A percentile compares a stretch with the other conserved stretches of the same genome.
phyloP scores from a whole-genome alignment of 2,329 filamentous ascomycete genomes.

The Sporothrix schenckii region DNA sequence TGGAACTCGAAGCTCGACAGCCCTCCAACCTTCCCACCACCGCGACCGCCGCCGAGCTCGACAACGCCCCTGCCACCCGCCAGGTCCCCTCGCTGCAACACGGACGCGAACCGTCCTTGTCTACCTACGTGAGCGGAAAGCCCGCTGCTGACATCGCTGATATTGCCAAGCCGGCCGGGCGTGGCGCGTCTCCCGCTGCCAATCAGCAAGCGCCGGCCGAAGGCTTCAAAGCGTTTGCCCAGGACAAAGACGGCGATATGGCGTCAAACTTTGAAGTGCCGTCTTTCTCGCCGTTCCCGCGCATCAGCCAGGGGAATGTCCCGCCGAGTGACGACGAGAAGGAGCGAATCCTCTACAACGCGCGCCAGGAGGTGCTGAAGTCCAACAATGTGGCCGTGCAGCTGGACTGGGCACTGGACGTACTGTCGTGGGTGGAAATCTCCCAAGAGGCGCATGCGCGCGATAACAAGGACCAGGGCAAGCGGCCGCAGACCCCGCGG shows the following conservation, averaged over 20 bases:
- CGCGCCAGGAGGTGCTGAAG: constrained; percentile 79
- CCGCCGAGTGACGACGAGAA: constrained; percentile 93
- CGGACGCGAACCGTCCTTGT: constrained; percentile 51
- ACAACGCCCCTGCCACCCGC: constrained; percentile 30
- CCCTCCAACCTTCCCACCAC: constrained; percentile 44
- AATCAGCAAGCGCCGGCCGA: constrained; percentile 29
- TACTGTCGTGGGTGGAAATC: constrained; percentile 84
- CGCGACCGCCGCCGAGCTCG: constrained; percentile 36
- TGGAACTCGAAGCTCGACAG: constrained; percentile 77
- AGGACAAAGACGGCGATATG: constrained; percentile 46
- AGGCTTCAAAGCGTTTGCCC: constrained; percentile 49
- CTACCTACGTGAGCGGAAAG: constrained; percentile 45
- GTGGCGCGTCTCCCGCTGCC: constrained; percentile 34
- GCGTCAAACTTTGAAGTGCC: constrained; percentile 58
- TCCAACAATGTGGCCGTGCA: constrained; percentile 97
- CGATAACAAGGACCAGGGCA: constrained; percentile 52
- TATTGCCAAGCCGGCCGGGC: constrained; percentile 36
- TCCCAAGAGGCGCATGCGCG: constrained; percentile 75
- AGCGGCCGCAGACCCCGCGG: constrained; percentile 76
- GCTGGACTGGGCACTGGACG: constrained; percentile 93
- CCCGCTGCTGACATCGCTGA: constrained; percentile 22
- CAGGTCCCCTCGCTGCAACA: constrained; percentile 41
- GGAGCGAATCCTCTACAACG: constrained; percentile 84
- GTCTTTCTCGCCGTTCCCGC: constrained; percentile 89
- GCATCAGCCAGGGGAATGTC: constrained; percentile 82